A percentile compares a stretch with the other conserved stretches of the same genome.
Conservation (phyloP, 2,329 filamentous ascomycete genomes). For the Stemphylium beticola region DNA sequence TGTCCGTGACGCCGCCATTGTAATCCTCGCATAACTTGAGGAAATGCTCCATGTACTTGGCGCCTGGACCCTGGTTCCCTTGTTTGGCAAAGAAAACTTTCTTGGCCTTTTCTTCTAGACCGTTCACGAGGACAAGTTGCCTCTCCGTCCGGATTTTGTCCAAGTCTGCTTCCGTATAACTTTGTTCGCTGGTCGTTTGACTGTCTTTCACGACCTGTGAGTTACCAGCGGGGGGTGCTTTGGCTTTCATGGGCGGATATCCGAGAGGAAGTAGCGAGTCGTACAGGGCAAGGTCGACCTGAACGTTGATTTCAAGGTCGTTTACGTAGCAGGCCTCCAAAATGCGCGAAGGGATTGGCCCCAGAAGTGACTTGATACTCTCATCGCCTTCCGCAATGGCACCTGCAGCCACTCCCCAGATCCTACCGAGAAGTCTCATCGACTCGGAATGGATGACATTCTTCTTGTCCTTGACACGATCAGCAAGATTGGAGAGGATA, state of each 20-base stretch:
- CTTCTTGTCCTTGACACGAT: constrained; percentile 87
- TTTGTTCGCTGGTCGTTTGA: constrained; percentile 55
- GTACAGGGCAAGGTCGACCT: constrained; percentile 83
- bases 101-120: constrained; percentile 77
- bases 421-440: constrained; percentile 80
- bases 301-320: constrained; percentile 80
- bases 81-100: constrained; percentile 90
- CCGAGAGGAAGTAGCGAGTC: constrained; percentile 88
- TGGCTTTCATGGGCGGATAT: constrained; percentile 74
- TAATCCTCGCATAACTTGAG: constrained; percentile 85
- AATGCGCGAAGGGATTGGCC: constrained; percentile 81
- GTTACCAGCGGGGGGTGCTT: constrained; percentile 56
- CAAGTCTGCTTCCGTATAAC: constrained; percentile 61
- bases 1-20: constrained; percentile 83
- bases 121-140: constrained; percentile 80
- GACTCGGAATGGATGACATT: constrained; percentile 82
- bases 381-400: constrained; percentile 87
- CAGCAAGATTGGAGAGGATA: constrained; percentile 79
- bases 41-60: constrained; percentile 75
- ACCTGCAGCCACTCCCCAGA: constrained; percentile 92
- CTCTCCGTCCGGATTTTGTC: constrained; percentile 83
- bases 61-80: constrained; percentile 74
- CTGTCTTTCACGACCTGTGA: constrained; percentile 68
- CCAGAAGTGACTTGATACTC: constrained; percentile 73
- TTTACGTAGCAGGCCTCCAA: constrained; percentile 91